phyloP scores from a whole-genome alignment of 1,284 basidiomycete genomes.

The Ceratobasidium sp. region DNA sequence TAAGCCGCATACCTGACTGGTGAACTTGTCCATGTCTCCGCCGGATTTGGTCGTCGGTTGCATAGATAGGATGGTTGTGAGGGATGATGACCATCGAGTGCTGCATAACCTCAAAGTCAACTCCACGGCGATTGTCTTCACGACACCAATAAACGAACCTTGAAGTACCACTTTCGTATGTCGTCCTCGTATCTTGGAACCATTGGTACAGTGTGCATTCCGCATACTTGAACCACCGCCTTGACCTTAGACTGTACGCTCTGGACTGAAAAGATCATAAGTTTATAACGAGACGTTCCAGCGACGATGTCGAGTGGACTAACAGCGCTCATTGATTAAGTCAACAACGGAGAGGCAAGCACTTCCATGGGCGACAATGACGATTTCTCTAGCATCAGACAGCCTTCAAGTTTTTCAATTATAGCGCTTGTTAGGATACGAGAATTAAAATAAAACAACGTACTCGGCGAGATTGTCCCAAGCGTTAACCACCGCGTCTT shows the following conservation, averaged over 20 bases:
- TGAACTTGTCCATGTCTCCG: slow-evolving; percentile 73
- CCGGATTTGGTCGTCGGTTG: slow-evolving; percentile 65
- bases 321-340: no score
- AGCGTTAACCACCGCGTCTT: no score
- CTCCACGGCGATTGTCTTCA: neutral
- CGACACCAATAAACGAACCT: slow-evolving; percentile 59
- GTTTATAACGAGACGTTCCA: no score
- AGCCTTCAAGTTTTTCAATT: no score
- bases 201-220: slow-evolving; percentile 70
- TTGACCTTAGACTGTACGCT: slow-evolving; percentile 71
- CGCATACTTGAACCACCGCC: slow-evolving; percentile 83
- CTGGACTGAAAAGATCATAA: neutral
- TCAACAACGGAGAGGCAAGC: no score
- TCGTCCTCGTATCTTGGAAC: slow-evolving; percentile 67
- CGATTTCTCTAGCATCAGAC: no score
- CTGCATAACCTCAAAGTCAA: slow-evolving; percentile 57
- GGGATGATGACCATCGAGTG: slow-evolving; percentile 77
- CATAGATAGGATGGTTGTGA: slow-evolving; percentile 66
- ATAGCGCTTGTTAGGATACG: no score
- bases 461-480: no score
- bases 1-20: no score
- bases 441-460: no score
- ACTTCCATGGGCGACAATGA: no score
- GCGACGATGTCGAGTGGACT: no score
- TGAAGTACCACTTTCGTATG: slow-evolving; percentile 73